phyloP scores from a whole-genome alignment of 2,329 filamentous ascomycete species.

The Xylaria sp. region DNA sequence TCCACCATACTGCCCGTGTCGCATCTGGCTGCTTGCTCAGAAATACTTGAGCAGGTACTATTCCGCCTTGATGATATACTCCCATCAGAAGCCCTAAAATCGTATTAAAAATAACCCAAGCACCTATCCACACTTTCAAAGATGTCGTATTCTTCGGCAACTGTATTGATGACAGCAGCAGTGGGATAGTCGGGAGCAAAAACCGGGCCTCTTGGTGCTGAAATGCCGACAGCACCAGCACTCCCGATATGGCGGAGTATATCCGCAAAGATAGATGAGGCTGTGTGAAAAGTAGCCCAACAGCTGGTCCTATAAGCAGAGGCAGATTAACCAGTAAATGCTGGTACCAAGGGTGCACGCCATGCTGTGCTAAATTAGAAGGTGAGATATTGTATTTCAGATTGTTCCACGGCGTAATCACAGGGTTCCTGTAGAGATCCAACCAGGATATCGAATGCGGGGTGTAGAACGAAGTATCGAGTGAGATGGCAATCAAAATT shows the following conservation, averaged over 20 bases:
- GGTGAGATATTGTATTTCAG: conserved; percentile 77
- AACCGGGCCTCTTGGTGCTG: conserved; percentile 86
- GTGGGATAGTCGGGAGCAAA: conserved; percentile 77
- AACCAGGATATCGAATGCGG: conserved; percentile 71
- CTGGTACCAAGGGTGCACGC: conserved; percentile 82
- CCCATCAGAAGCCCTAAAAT: conserved; percentile 79
- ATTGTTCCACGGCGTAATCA: conserved; percentile 83
- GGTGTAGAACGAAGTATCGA: conserved; percentile 88
- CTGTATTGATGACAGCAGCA: conserved; percentile 79
- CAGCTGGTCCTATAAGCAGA: conserved; percentile 77
- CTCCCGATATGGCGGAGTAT: conserved; percentile 78
- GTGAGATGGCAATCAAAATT: conserved; percentile 76
- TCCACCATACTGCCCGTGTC: conserved; percentile 83
- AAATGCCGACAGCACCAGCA: conserved; percentile 77
- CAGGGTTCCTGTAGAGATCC: conserved; percentile 71
- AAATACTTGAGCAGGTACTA: conserved; percentile 80
- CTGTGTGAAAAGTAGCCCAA: conserved; percentile 67
- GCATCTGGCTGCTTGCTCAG: conserved; percentile 76
- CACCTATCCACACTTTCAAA: conserved; percentile 65
- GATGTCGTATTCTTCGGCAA: conserved; percentile 67
- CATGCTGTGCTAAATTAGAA: conserved; percentile 78
- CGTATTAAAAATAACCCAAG: conserved; percentile 78
- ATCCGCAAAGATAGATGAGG: conserved; percentile 71
- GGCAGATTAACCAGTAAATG: conserved; percentile 78
- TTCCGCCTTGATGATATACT: conserved; percentile 83